Evolutionary conservation across 305 asterid species (phyloP).

Genomic region (Solanum hybrid): DNA sequence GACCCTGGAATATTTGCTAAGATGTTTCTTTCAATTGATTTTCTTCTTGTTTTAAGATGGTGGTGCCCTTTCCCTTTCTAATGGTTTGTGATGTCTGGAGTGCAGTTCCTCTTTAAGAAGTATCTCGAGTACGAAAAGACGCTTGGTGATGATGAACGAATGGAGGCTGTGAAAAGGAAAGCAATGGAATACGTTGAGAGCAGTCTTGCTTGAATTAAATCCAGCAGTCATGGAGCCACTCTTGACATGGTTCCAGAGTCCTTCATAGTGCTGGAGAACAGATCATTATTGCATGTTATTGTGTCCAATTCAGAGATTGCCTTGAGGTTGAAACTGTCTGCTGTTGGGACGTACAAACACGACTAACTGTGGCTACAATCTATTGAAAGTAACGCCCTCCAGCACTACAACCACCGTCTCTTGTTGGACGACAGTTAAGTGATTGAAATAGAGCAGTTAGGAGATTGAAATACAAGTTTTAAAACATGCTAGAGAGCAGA

Average conservation of each 20-base stretch:
- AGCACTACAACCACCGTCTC: background rate
- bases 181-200: constrained; percentile 80
- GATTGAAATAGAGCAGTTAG: background rate
- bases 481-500: background rate
- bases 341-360: background rate
- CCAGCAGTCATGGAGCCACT: background rate
- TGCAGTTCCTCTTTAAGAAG: constrained; percentile 79
- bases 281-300: background rate
- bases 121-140: constrained; percentile 62
- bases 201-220: background rate
- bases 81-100: constrained; percentile 3
- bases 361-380: background rate
- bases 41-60: background rate
- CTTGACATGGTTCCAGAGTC: background rate
- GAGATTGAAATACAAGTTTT: background rate
- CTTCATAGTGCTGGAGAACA: background rate
- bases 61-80: background rate
- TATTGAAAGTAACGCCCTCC: background rate
- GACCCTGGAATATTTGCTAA: background rate
- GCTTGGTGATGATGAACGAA: constrained; percentile 52
- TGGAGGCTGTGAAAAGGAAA: constrained; percentile 54
- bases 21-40: background rate
- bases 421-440: background rate
- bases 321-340: background rate
- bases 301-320: background rate